A percentile compares a stretch with the other conserved stretches of the same genome.
phyloP scores from a whole-genome alignment of 805 yeast genomes.

The Ogataea allantospora region DNA sequence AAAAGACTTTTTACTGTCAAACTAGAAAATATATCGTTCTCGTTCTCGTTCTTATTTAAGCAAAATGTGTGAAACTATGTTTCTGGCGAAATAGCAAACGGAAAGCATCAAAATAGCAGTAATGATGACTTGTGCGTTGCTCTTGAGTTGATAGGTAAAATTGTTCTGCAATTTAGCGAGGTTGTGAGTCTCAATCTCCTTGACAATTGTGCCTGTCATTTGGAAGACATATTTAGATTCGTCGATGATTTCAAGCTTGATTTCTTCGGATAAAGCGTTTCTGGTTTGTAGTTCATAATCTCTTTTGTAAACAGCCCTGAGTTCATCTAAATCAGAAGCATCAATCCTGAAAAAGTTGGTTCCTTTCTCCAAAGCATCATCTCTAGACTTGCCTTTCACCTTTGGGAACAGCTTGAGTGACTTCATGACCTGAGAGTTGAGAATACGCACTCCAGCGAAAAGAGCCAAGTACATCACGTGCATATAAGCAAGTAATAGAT shows the following conservation, averaged over 20 bases:
- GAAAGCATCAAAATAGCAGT: conserved; percentile 35
- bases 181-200: conserved; percentile 69
- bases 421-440: conserved; percentile 63
- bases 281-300: conserved; percentile 79
- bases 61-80: conserved; percentile 26
- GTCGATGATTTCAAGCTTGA: conserved; percentile 66
- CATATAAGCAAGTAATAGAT: conserved; percentile 72
- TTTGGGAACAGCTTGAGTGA: conserved; percentile 76
- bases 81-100: conserved; percentile 36
- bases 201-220: conserved; percentile 57
- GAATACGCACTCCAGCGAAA: conserved; percentile 80
- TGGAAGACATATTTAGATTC: conserved; percentile 66
- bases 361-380: conserved; percentile 59
- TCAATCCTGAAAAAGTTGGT: conserved; percentile 73
- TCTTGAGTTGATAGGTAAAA: conserved; percentile 51
- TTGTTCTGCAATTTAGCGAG: conserved; percentile 52
- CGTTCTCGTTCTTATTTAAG: conserved; percentile 6
- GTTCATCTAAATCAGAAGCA: conserved; percentile 57
- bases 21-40: conserved; percentile 3
- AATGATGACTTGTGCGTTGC: conserved; percentile 50
- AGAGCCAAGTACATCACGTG: conserved; percentile 83
- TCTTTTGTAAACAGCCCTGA: conserved; percentile 66
- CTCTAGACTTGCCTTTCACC: conserved; percentile 61
- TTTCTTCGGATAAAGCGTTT: conserved; percentile 62
- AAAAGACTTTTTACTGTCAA: conserved; percentile 46